phyloP scores from a whole-genome alignment of 768 basidiomycete species.

The Leucogyrophana mollusca region DNA sequence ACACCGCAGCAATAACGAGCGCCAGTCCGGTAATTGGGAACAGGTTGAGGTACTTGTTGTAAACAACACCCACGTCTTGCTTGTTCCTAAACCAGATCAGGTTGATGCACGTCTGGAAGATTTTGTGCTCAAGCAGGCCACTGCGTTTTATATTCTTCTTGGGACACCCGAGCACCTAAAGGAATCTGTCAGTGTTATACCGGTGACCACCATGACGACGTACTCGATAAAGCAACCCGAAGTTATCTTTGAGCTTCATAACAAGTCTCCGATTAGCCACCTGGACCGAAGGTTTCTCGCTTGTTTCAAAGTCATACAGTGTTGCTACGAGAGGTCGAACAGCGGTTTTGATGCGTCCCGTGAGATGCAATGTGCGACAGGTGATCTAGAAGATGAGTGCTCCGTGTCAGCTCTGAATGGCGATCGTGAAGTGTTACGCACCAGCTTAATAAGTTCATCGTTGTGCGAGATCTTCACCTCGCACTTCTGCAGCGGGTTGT shows the following conservation, averaged over 20 bases:
- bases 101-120: slow-evolving; percentile 18
- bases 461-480: neutral
- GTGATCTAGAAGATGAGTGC: neutral
- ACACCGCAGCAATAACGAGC: neutral
- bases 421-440: neutral
- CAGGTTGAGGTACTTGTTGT: slow-evolving; percentile 11
- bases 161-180: neutral
- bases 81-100: slow-evolving; percentile 18
- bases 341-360: slow-evolving; percentile 21
- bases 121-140: slow-evolving; percentile 6
- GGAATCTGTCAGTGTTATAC: neutral
- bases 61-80: slow-evolving; percentile 16
- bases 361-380: slow-evolving; percentile 16
- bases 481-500: too few relatives aligned
- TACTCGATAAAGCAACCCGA: slow-evolving; percentile 14
- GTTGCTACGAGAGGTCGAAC: slow-evolving; percentile 12
- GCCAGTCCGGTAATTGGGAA: slow-evolving; percentile 14
- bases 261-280: slow-evolving; percentile 13
- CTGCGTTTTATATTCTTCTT: neutral
- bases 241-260: slow-evolving; percentile 8
- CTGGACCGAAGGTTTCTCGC: slow-evolving; percentile 12
- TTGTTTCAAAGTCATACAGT: slow-evolving; percentile 19
- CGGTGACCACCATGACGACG: neutral
- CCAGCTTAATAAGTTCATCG: neutral
- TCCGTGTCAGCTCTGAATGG: neutral